These are phyloP conservation scores for Naganishia randhawae DNA, from an alignment of 768 basidiomycete genomes.

Conservation along the genomic window DNA sequence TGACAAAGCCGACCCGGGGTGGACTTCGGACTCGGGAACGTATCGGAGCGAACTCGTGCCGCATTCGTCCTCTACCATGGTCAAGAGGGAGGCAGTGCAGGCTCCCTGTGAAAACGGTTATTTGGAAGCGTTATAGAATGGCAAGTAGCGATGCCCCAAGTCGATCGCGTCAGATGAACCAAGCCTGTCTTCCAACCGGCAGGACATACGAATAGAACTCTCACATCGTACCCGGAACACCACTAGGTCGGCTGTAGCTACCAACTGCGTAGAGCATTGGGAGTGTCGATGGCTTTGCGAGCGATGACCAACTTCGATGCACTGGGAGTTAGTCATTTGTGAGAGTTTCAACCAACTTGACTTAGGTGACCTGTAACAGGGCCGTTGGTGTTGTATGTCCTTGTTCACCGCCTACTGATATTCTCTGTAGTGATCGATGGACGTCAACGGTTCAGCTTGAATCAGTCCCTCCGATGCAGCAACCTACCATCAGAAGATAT, in stretches of 20 bases:
- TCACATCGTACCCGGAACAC: background rate
- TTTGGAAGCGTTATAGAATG: slow-evolving; percentile 8
- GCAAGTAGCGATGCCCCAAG: background rate
- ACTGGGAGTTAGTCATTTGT: slow-evolving; percentile 31
- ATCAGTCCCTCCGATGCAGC: slow-evolving; percentile 30
- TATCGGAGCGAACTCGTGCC: background rate
- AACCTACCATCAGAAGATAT: slow-evolving; percentile 32
- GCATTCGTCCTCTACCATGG: background rate
- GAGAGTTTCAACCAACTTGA: slow-evolving; percentile 44
- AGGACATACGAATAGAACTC: slow-evolving; percentile 18
- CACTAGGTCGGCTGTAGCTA: background rate
- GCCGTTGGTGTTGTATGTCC: background rate
- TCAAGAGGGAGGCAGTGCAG: background rate
- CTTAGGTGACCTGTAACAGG: background rate
- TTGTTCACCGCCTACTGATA: background rate
- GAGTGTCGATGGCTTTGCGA: background rate
- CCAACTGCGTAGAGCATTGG: background rate
- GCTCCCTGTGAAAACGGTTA: background rate
- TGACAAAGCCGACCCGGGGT: slow-evolving; percentile 1
- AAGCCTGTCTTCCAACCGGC: background rate
- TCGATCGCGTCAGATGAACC: background rate
- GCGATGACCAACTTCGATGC: slow-evolving; percentile 12
- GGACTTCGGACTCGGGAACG: slow-evolving; percentile 11
- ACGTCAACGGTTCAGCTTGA: slow-evolving; percentile 27
- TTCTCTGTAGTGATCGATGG: background rate